Evolutionary conservation across 2,329 filamentous ascomycete species (phyloP).

Genomic region (Ophiostoma sp.): DNA sequence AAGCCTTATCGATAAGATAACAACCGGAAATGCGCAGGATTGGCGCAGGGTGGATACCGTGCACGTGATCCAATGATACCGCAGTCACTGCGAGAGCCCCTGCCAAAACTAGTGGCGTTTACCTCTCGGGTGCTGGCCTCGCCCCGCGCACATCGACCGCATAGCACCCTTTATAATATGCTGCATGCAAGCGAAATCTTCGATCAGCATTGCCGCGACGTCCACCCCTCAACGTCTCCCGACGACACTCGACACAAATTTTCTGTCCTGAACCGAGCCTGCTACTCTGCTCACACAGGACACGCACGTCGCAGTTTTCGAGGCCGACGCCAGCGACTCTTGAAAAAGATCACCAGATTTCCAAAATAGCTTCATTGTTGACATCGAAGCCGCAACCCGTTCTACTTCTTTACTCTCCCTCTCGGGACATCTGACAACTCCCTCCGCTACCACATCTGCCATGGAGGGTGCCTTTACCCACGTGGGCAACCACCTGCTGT

Average conservation of each 20-base stretch:
- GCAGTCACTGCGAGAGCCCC: neutral
- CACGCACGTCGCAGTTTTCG: constrained; percentile 17
- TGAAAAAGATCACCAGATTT: neutral
- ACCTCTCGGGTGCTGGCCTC: neutral
- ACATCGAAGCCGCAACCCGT: neutral
- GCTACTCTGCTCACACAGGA: constrained; percentile 7
- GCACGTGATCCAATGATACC: neutral
- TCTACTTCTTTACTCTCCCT: neutral
- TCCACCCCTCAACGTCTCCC: neutral
- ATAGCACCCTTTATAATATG: constrained; percentile 8
- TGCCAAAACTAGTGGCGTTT: neutral
- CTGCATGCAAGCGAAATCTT: constrained; percentile 3
- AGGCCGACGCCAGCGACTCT: constrained; percentile 16
- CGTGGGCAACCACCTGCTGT: constrained; percentile 79
- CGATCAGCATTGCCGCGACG: neutral
- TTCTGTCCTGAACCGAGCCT: neutral
- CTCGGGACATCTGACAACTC: neutral
- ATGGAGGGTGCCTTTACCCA: constrained; percentile 83
- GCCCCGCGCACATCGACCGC: constrained; percentile 10
- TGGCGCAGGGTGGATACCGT: neutral
- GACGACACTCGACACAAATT: constrained; percentile 3
- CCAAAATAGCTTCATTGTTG: neutral
- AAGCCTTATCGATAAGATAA: constrained; percentile 24
- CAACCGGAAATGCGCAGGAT: neutral
- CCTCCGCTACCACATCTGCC: constrained; percentile 28